Conservation (phyloP, 768 basidiomycete genomes). For the Rhizopogon vesiculosus region DNA sequence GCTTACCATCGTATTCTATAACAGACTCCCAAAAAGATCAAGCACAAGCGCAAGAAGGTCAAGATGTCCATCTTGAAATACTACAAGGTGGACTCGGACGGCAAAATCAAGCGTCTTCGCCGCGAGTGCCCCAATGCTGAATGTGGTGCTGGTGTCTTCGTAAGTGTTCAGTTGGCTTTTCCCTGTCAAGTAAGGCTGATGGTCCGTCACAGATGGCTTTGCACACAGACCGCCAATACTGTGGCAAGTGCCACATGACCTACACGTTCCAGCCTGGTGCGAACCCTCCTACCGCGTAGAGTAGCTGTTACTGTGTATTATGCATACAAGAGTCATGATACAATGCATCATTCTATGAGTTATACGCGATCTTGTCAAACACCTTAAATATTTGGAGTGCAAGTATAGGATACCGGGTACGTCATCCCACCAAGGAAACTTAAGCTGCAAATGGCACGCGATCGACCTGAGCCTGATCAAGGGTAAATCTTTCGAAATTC, state of each 20-base stretch:
- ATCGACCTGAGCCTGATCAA: too few relatives aligned
- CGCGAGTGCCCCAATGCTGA: slow-evolving; percentile 89
- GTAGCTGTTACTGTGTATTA: not conserved
- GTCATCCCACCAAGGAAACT: too few relatives aligned
- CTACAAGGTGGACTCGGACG: slow-evolving; percentile 99
- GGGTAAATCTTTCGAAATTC: too few relatives aligned
- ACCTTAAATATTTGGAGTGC: too few relatives aligned
- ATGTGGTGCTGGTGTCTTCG: slow-evolving; percentile 84
- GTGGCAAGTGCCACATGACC: slow-evolving; percentile 90
- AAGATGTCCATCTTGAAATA: slow-evolving; percentile 99
- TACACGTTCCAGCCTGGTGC: slow-evolving; percentile 80
- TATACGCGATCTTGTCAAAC: not conserved
- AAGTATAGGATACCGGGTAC: too few relatives aligned
- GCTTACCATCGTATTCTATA: not conserved
- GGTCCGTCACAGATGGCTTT: slow-evolving; percentile 79
- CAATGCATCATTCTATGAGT: not conserved
- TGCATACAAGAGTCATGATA: not conserved
- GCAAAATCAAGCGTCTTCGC: slow-evolving; percentile 98
- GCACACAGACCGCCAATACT: slow-evolving; percentile 98
- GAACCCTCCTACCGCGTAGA: slow-evolving; percentile 70
- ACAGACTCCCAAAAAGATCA: slow-evolving; percentile 98
- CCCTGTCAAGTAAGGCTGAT: not conserved
- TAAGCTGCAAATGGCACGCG: too few relatives aligned
- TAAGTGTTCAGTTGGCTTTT: slow-evolving; percentile 31
- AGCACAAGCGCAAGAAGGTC: slow-evolving; percentile 99